phyloP scores from a whole-genome alignment of 495 filamentous ascomycete genomes.

The Aspergillus incahuasiensis region DNA sequence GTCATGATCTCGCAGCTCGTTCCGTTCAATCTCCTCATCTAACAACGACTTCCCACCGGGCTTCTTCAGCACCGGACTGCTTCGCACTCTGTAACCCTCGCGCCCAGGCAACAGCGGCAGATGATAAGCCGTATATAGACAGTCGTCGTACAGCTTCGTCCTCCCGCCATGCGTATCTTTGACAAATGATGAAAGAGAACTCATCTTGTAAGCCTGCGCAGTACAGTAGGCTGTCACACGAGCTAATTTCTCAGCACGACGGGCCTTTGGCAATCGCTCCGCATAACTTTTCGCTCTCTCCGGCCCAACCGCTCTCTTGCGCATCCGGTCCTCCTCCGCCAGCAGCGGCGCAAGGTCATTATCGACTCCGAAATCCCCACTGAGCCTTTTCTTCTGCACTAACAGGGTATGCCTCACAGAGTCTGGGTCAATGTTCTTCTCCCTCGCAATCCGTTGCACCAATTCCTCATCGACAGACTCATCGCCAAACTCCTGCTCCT shows the following conservation, averaged over 20 bases:
- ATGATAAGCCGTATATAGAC: conserved; percentile 93
- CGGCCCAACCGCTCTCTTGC: conserved; percentile 52
- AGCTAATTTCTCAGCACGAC: conserved; percentile 80
- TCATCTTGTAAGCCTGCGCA: conserved; percentile 86
- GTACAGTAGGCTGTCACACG: conserved; percentile 96
- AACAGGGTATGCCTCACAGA: conserved; percentile 32
- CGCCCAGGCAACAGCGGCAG: conserved; percentile 77
- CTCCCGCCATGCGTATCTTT: conserved; percentile 84
- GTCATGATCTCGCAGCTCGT: conserved; percentile 82
- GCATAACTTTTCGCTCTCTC: conserved; percentile 88
- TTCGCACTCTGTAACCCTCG: conserved; percentile 81
- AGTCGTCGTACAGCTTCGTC: conserved; percentile 99
- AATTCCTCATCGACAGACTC: conserved; percentile 48
- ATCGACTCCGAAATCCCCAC: conserved; percentile 48
- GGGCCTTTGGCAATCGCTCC: conserved; percentile 84
- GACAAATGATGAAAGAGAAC: conserved; percentile 78
- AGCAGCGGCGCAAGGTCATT: conserved; percentile 67
- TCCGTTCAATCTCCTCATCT: conserved; percentile 95
- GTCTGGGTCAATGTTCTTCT: conserved; percentile 38
- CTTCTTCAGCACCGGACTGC: conserved; percentile 85
- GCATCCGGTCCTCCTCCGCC: conserved; percentile 72
- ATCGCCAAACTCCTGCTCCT: conserved; percentile 45
- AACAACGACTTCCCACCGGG: conserved; percentile 88
- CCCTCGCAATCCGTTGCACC: conserved; percentile 34
- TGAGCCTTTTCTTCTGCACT: conserved; percentile 32